Conservation (phyloP, 768 basidiomycete species). For the Bullera alba region DNA sequence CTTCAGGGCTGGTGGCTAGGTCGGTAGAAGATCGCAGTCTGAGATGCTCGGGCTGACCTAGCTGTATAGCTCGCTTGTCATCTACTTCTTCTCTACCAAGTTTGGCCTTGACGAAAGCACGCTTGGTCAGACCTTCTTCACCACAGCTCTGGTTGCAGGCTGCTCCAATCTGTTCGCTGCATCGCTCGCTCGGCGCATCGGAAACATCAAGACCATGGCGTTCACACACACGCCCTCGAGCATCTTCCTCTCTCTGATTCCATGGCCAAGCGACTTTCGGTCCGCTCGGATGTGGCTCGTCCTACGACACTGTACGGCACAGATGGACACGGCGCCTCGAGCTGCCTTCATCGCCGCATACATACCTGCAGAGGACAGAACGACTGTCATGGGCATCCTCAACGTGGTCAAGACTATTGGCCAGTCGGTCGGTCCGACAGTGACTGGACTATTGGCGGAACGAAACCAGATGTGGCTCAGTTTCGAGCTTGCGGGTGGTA, state of each 20-base stretch:
- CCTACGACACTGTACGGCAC: conserved; percentile 18
- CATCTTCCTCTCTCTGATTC: conserved; percentile 21
- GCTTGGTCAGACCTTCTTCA: conserved; percentile 27
- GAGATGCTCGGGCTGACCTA: too few species aligned
- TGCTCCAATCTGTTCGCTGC: conserved; percentile 27
- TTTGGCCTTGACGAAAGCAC: too few species aligned
- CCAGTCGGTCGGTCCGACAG: conserved; percentile 21
- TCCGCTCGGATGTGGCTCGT: conserved; percentile 23
- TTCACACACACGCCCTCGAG: conserved; percentile 37
- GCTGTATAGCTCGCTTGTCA: conserved; percentile 22
- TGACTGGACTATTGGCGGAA: conserved; percentile 25
- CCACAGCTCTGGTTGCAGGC: conserved; percentile 29
- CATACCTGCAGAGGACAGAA: conserved; percentile 21
- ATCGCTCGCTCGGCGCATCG: conserved; percentile 25
- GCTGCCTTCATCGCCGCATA: conserved; percentile 32
- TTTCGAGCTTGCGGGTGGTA: conserved; percentile 22
- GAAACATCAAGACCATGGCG: conserved; percentile 34
- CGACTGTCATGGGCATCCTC: conserved; percentile 33
- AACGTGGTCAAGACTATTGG: conserved; percentile 22
- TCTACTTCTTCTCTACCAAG: conserved; percentile 23
- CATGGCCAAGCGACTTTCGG: conserved; percentile 13
- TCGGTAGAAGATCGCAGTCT: conserved; percentile 32
- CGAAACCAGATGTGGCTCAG: conserved; percentile 23
- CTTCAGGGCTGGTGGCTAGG: conserved; percentile 24
- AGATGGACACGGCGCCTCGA: conserved; percentile 36